Conservation (phyloP, 73 alveolate species). For the Paramecium pentaurelia region DNA sequence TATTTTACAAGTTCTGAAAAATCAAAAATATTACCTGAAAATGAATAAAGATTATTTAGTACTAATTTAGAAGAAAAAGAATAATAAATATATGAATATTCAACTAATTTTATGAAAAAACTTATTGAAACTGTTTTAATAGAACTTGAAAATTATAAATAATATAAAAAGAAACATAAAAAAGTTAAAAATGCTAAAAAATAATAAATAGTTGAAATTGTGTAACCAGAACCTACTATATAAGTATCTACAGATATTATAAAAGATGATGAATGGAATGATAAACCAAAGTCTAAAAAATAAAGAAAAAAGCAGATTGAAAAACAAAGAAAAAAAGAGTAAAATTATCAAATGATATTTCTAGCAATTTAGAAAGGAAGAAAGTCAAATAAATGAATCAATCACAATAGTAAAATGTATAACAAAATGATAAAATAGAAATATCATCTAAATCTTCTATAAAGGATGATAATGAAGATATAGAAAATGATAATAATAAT, state of each 20-base stretch:
- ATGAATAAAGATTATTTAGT: neutral
- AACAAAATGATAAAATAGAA: neutral
- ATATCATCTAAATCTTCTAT: neutral
- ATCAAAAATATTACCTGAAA: neutral
- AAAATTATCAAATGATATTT: neutral
- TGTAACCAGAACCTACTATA: neutral
- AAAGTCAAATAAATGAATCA: neutral
- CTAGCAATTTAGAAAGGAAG: neutral
- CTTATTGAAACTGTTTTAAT: neutral
- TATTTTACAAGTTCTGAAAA: neutral
- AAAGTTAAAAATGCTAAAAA: neutral
- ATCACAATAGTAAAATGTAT: neutral
- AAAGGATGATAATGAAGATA: neutral
- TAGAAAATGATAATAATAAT: neutral
- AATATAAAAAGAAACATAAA: neutral
- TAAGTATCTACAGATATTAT: neutral
- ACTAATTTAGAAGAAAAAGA: neutral
- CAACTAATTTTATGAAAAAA: neutral
- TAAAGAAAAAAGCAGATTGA: neutral
- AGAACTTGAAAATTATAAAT: neutral
- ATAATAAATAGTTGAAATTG: neutral
- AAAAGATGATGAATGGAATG: neutral
- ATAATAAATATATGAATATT: neutral
- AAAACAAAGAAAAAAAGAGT: neutral
- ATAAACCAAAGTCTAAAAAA: neutral